phyloP scores from a whole-genome alignment of 2,329 filamentous ascomycete genomes.

The Hypoxylon sp. region DNA sequence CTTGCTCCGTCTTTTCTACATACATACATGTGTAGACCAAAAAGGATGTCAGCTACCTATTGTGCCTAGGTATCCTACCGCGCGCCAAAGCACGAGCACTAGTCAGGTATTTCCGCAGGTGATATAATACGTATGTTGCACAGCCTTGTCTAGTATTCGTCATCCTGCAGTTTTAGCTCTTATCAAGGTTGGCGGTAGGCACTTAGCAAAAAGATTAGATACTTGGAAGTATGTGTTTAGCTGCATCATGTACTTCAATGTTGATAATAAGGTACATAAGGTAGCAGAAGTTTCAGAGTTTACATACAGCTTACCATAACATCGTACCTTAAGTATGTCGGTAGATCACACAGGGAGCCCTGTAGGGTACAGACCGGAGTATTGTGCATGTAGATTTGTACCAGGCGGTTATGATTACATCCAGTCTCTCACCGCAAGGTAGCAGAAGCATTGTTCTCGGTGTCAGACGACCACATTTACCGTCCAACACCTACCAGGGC shows the following conservation, averaged over 20 bases:
- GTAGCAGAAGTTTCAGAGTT: not conserved
- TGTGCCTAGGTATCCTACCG: not conserved
- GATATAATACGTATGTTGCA: conserved; percentile 22
- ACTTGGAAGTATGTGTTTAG: not conserved
- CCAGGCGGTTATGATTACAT: not conserved
- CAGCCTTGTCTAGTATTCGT: conserved; percentile 38
- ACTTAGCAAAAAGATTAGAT: not conserved
- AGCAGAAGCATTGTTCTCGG: conserved; percentile 3
- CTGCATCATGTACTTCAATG: not conserved
- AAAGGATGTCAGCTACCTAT: conserved; percentile 1
- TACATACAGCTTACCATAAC: not conserved
- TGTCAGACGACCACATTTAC: conserved; percentile 28
- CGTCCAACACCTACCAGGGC: not conserved
- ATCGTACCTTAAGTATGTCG: not conserved
- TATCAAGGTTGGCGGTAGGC: conserved; percentile 1
- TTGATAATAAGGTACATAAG: no score
- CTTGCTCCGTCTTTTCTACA: conserved; percentile 5
- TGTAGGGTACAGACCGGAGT: not conserved
- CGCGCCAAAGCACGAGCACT: not conserved
- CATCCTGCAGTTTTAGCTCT: conserved; percentile 30
- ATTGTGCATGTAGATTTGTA: not conserved
- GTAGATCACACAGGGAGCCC: not conserved
- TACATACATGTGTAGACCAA: no score
- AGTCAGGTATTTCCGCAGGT: conserved; percentile 24
- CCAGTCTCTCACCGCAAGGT: conserved; percentile 13